These are phyloP conservation scores for Fomitopsis schrenkii DNA, from an alignment of 1,284 basidiomycete genomes.

Conservation along the genomic window DNA sequence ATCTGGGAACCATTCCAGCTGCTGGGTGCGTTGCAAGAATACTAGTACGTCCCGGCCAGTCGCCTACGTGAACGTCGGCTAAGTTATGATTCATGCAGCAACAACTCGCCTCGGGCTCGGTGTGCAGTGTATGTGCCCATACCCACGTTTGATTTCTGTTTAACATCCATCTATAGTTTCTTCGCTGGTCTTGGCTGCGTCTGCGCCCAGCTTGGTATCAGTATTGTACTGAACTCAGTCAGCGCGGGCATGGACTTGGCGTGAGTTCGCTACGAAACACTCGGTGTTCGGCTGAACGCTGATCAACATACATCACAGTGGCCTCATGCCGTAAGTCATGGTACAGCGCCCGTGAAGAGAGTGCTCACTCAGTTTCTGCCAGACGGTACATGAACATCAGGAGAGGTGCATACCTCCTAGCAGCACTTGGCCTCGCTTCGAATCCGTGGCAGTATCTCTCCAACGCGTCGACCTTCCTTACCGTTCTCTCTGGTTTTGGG, in stretches of 20 bases:
- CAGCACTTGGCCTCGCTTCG: conserved; percentile 1
- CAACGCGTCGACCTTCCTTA: conserved; percentile 4
- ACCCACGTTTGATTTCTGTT: neutral
- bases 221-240: conserved; percentile 6
- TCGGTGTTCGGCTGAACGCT: neutral
- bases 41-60: neutral
- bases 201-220: conserved; percentile 5
- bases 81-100: neutral
- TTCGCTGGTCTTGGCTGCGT: conserved; percentile 7
- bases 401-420: conserved; percentile 5
- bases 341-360: neutral
- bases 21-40: neutral
- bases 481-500: conserved; percentile 5
- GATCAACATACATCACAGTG: neutral
- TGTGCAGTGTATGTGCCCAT: neutral
- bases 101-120: conserved; percentile 5
- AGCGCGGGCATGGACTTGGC: conserved; percentile 8
- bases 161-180: neutral
- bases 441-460: conserved; percentile 9
- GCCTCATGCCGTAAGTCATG: conserved; percentile 1
- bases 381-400: conserved; percentile 9
- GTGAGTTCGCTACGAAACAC: neutral
- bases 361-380: neutral
- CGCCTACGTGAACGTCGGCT: neutral
- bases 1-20: conserved; percentile 5